Percentiles rank a stretch among this genome's conserved stretches.
phyloP scores from a whole-genome alignment of 2,329 filamentous ascomycete species.

The Nemania bipapillata region DNA sequence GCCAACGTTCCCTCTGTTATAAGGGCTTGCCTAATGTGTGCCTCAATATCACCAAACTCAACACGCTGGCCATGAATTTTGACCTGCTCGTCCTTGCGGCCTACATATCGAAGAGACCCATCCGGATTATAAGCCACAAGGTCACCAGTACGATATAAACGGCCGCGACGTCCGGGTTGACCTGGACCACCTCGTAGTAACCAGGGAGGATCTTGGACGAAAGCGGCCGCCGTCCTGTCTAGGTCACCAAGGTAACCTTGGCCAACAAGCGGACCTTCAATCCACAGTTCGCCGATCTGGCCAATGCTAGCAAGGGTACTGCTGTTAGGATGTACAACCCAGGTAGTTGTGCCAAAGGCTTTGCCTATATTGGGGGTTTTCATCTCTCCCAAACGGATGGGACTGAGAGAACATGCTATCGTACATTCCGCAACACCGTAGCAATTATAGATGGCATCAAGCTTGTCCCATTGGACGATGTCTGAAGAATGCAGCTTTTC shows the following conservation, averaged over 20 bases:
- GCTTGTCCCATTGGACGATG: not conserved
- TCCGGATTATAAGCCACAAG: constrained; percentile 44
- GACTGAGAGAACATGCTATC: not conserved
- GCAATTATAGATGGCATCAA: not conserved
- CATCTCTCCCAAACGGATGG: not conserved
- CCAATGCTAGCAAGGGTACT: constrained; percentile 15
- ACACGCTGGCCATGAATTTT: constrained; percentile 32
- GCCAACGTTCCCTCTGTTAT: not conserved
- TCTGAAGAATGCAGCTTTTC: not conserved
- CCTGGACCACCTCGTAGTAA: not conserved
- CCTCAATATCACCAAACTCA: constrained; percentile 32
- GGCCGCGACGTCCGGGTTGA: constrained; percentile 32
- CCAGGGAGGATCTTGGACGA: not conserved
- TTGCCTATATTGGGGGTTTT: not conserved
- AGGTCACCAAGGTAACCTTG: constrained; percentile 17
- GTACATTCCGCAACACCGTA: constrained; percentile 18
- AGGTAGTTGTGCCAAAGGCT: constrained; percentile 1
- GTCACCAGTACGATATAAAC: constrained; percentile 51
- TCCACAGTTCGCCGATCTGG: constrained; percentile 18
- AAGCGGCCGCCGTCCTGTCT: not conserved
- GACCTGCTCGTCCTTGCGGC: constrained; percentile 25
- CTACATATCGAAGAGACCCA: constrained; percentile 41
- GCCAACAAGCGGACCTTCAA: constrained; percentile 28
- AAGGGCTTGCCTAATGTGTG: constrained; percentile 2
- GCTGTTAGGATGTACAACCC: constrained; percentile 12